Evolutionary conservation across 805 yeast genomes (phyloP), one percentile per base, ranked within the genome.

Genomic region (Suhomyces xylopsoci): DNA sequence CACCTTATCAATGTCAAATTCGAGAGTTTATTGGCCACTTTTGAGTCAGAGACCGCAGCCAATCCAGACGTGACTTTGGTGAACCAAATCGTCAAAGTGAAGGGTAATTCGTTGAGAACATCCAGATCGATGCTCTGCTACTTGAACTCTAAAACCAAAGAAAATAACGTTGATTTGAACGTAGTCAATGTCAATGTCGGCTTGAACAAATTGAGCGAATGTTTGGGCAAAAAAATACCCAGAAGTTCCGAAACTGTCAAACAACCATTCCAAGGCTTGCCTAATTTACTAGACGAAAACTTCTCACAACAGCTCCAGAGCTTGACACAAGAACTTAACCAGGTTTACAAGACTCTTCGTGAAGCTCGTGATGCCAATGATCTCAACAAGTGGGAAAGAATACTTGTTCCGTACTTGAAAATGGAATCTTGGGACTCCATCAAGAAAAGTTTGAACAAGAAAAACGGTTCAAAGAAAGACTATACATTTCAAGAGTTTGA

Each of bases 141-240:
- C 52, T 65, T 78, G 47, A 66, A 75, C 50, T 69, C 68, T 50
- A 76, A 76, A 51, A 62, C 65, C 9, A 76, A 73, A 54, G 77
- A 78, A 53, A 77, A 78, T 49, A 69, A 70, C 45, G 71, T 77
- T 36, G 68, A 73, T 42, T 64, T 81, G 51, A 74, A 78, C 55
- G 67, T 79, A 51, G 65, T 79, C 51, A 74, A 77, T 48, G 66
- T 85, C 38, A 81, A 85, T 54, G 81, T 84, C 34, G 96, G 94
- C 5, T 69, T 81, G 36, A 88, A 89, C 60, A 81, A 80, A 48
- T 73, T 89, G 53, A 80, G 82, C 54, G 91, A 88, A 59, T 82
- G 88, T 10, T 64, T 89, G 26, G 92, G 92, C 25, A 87, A 83
- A 61, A 81, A 85, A 38, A 71, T 83, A 44, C 41, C 40, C n/a